Base-by-base conservation (phyloP, 2,329 filamentous ascomycete genomes). In the Celoporthe dispersa region DNA sequence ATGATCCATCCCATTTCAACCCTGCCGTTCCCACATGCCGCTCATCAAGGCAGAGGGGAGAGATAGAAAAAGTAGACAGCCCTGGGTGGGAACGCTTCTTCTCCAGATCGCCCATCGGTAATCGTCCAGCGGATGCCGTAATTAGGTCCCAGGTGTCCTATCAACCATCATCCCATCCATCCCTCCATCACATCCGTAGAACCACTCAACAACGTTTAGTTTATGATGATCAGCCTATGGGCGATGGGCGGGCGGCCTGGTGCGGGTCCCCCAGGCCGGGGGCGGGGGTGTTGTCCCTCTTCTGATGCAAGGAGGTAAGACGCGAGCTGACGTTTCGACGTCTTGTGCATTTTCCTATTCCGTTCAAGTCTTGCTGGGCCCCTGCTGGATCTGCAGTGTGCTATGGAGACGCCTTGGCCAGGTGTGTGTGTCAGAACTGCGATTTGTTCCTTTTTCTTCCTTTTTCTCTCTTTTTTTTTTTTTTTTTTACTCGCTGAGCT, bases 261-360 rank as follows among this genome's bases (percentile, higher is more conserved):
- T 48, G 44, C 44, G 44, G 44, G 44, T n/a, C 19, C 44, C 22
- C 7, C 4, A 7, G 19, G 41, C 44, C 44, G 37, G 37, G 37
- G 22, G 44, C 6, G 16, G 16, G 41, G 41, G 41, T 19, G 41
- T 41, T 16, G 16, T 41, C 44, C 8, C 44, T 48, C 44, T n/a
- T 48, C 44, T 48, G 41, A n/a, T 48, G 44, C 44, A 48, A 2
- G 22, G 44, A 57, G 7, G 53, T 57, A 57, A 57, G 53, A 19
- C 28, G 22, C 25, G 11, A 19, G 53, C 53, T 57, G 53, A 57
- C 53, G 53, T 57, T 31, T 19, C 25, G 53, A 31, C 44, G 44
- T 57, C 53, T 57, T 57, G 25, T 57, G 53, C 53, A 57, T 57
- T 57, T 57, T 31, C 53, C 53, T 57, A 57, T 57, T 57, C 14